A percentile compares a stretch with the other conserved stretches of the same genome.
phyloP scores from a whole-genome alignment of 345 rosid genomes.

The Pistacia atlantica region DNA sequence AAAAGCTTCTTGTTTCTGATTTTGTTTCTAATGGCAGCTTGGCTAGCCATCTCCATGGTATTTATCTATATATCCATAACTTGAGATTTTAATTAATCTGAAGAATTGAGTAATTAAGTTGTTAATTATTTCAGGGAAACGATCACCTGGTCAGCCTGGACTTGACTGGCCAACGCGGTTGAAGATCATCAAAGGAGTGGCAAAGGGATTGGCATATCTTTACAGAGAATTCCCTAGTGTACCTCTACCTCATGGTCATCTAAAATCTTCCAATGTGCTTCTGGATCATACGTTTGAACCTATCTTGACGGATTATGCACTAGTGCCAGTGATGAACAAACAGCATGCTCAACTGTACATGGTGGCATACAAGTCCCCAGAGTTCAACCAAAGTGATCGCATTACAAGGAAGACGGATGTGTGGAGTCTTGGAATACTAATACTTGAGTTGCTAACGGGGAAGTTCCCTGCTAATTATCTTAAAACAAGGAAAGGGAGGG shows the following conservation, averaged over 20 bases:
- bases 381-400: constrained; percentile 50
- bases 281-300: constrained; percentile 58
- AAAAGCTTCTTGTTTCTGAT: constrained; percentile 78
- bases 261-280: constrained; percentile 84
- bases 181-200: constrained; percentile 80
- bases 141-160: constrained; percentile 43
- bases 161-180: constrained; percentile 79
- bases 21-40: constrained; percentile 68
- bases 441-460: constrained; percentile 77
- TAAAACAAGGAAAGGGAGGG: constrained; percentile 54
- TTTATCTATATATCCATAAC: neutral
- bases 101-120: too few species aligned
- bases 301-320: constrained; percentile 60
- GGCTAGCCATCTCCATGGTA: constrained; percentile 85
- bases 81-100: too few species aligned
- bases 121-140: constrained; percentile 41
- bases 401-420: constrained; percentile 67
- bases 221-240: constrained; percentile 50
- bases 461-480: constrained; percentile 79
- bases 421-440: constrained; percentile 92
- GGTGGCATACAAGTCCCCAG: constrained; percentile 86
- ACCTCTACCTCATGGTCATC: constrained; percentile 77
- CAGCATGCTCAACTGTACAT: constrained; percentile 69
- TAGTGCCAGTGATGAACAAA: constrained; percentile 54
- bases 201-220: constrained; percentile 68